Percentiles rank a stretch among this genome's conserved stretches.
Conservation (phyloP, 805 yeast genomes). For the Myxozyma lipomycoides region DNA sequence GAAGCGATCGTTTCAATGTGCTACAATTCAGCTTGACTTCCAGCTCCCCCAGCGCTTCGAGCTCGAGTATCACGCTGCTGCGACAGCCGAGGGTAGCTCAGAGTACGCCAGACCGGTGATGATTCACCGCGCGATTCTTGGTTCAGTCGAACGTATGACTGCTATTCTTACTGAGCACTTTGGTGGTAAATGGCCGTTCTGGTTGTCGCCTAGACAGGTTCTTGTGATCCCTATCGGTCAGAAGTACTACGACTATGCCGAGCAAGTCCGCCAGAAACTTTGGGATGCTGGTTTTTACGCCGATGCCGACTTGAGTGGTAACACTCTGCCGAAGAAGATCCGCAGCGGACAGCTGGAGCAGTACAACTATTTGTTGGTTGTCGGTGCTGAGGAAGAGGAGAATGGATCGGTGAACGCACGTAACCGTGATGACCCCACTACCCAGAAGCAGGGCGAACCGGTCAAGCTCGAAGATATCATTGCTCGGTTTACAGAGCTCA, state of each 20-base stretch:
- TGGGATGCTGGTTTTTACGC: slow-evolving; percentile 72
- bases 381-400: slow-evolving; percentile 89
- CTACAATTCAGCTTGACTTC: slow-evolving; percentile 92
- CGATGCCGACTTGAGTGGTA: slow-evolving; percentile 89
- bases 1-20: slow-evolving; percentile 85
- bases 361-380: slow-evolving; percentile 93
- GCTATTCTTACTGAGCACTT: slow-evolving; percentile 97
- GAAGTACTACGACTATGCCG: slow-evolving; percentile 86
- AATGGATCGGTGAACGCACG: slow-evolving; percentile 85
- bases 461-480: slow-evolving; percentile 69
- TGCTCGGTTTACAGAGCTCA: slow-evolving; percentile 61
- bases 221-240: slow-evolving; percentile 96
- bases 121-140: slow-evolving; percentile 98
- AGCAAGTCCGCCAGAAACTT: slow-evolving; percentile 62
- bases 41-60: slow-evolving; percentile 85
- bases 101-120: slow-evolving; percentile 85
- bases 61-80: slow-evolving; percentile 50
- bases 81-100: slow-evolving; percentile 39
- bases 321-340: slow-evolving; percentile 96
- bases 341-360: slow-evolving; percentile 93
- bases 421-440: slow-evolving; percentile 82
- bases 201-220: slow-evolving; percentile 99
- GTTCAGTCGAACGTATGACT: slow-evolving; percentile 98
- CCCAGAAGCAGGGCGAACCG: slow-evolving; percentile 85
- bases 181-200: slow-evolving; percentile 99